A percentile compares a stretch with the other conserved stretches of the same genome.
These are phyloP conservation scores for Akebia trifoliata DNA, from an alignment of 164 flowering plant species.

Conservation along the genomic window DNA sequence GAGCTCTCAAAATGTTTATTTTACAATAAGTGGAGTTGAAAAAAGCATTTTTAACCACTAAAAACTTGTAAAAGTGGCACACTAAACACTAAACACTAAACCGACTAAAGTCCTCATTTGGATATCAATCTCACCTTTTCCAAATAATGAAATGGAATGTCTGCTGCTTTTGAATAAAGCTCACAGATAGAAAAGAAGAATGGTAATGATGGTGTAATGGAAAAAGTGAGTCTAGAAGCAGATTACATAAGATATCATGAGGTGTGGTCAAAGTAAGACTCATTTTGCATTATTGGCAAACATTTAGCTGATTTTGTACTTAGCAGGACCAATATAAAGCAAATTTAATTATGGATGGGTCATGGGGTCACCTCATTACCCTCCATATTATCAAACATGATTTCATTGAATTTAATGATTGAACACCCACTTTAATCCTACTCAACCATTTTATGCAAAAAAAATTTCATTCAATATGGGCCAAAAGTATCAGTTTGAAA, in stretches of 20 bases:
- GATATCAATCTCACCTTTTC: conserved; percentile 32
- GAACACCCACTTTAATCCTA: conserved; percentile 5
- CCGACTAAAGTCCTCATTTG: conserved; percentile 11
- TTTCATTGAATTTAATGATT: conserved; percentile 11
- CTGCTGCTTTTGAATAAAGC: conserved; percentile 39
- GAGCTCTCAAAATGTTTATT: conserved; percentile 1
- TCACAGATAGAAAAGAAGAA: conserved; percentile 16
- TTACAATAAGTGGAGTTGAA: conserved; percentile 5
- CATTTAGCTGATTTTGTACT: conserved; percentile 38
- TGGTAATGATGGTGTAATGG: conserved; percentile 31
- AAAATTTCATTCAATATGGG: conserved; percentile 28
- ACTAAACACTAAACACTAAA: conserved; percentile 16
- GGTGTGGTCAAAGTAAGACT: conserved; percentile 37
- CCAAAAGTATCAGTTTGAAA: conserved; percentile 19
- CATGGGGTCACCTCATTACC: conserved; percentile 5
- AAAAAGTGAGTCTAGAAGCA: conserved; percentile 20
- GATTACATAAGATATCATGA: conserved; percentile 9
- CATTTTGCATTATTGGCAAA: conserved; percentile 47
- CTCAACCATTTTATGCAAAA: conserved; percentile 30
- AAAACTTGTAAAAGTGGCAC: conserved; percentile 17
- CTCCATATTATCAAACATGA: conserved; percentile 18
- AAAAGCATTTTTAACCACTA: neutral
- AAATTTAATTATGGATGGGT: conserved; percentile 3
- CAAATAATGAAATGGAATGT: conserved; percentile 37
- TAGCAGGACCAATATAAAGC: conserved; percentile 17